Evolutionary conservation across 2,329 filamentous ascomycete genomes (phyloP).

Genomic region (Fusarium dlaminii): DNA sequence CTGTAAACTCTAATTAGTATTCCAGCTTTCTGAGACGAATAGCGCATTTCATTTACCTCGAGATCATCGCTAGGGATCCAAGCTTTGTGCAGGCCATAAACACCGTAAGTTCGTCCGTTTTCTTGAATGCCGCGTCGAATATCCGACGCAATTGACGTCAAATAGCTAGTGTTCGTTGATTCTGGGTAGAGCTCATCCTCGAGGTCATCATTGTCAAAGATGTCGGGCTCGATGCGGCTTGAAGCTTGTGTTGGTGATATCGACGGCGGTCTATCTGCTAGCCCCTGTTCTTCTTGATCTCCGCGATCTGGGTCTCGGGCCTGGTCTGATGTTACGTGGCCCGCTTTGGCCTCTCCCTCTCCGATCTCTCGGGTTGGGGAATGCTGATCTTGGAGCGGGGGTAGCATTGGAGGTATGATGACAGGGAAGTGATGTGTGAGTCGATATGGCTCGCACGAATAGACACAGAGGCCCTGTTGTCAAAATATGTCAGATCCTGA

Average conservation of each 20-base stretch:
- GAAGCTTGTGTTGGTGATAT: not conserved
- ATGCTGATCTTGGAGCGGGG: not conserved
- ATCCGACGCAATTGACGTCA: constrained; percentile 41
- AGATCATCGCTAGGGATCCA: constrained; percentile 36
- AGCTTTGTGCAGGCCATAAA: constrained; percentile 38
- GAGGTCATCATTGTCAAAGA: constrained; percentile 22
- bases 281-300: not conserved
- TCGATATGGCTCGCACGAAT: not conserved
- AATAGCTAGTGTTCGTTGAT: constrained; percentile 44
- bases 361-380: not conserved
- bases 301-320: not conserved
- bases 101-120: constrained; percentile 34
- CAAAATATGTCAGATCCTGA: not conserved
- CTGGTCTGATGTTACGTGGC: not conserved
- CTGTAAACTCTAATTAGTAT: constrained; percentile 3
- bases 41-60: constrained; percentile 2
- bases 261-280: not conserved
- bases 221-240: constrained; percentile 34
- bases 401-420: not conserved
- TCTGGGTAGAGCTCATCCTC: constrained; percentile 44
- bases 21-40: not conserved
- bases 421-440: not conserved
- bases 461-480: not conserved
- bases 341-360: not conserved
- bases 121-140: constrained; percentile 38